A percentile compares a stretch with the other conserved stretches of the same genome.
Conservation (phyloP, 2,329 filamentous ascomycete species). For the Monosporascus sp. region DNA sequence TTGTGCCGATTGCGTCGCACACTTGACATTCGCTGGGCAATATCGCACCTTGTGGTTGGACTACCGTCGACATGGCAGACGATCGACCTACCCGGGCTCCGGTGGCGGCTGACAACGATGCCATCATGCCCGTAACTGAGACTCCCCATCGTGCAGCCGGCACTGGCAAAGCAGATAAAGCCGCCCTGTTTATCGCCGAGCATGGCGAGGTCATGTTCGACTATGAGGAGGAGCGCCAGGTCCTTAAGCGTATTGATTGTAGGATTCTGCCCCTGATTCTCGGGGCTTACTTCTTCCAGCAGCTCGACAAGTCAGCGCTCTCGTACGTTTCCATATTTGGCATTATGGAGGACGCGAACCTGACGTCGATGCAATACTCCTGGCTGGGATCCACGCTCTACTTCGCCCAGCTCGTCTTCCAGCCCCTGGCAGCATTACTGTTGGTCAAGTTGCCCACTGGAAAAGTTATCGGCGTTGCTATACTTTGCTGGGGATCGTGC, state of each 20-base stretch:
- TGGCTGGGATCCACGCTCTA: constrained; percentile 59
- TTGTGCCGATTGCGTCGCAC: too few relatives aligned
- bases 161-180: constrained; percentile 30
- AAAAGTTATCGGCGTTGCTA: constrained; percentile 46
- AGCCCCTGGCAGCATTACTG: constrained; percentile 47
- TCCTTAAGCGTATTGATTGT: constrained; percentile 41
- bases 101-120: constrained; percentile 9
- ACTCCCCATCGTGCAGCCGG: constrained; percentile 1
- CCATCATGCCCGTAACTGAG: constrained; percentile 12
- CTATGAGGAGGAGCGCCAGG: constrained; percentile 42
- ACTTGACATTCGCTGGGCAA: too few relatives aligned
- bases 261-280: constrained; percentile 46
- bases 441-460: constrained; percentile 49
- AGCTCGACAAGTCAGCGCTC: constrained; percentile 45
- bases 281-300: constrained; percentile 53
- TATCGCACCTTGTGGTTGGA: too few relatives aligned
- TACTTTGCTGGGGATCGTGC: constrained; percentile 44
- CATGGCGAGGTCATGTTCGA: constrained; percentile 36
- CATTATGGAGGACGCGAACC: constrained; percentile 38
- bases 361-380: constrained; percentile 44
- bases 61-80: constrained; percentile 10
- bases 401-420: constrained; percentile 53
- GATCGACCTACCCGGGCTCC: constrained; percentile 5
- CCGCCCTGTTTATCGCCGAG: constrained; percentile 38
- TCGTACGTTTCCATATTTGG: constrained; percentile 45